These are phyloP conservation scores for Penstemon davidsonii DNA, from an alignment of 257 asterid genomes.

Conservation along the genomic window DNA sequence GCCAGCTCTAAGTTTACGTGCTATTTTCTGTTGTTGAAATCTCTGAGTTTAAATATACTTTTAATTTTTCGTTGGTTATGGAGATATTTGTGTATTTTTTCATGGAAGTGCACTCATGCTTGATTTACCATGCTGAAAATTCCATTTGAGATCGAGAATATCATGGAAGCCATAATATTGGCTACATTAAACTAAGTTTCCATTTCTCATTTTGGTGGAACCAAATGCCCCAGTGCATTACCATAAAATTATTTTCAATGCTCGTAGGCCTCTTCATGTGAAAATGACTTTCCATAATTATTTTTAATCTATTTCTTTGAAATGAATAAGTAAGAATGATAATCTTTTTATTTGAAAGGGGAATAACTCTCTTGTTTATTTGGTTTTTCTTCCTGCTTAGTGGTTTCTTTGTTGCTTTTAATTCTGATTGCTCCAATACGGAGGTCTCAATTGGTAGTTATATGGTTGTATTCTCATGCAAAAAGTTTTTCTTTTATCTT, in stretches of 20 bases:
- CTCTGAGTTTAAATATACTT: constrained; percentile 6
- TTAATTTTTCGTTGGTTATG: background rate
- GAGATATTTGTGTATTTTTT: background rate
- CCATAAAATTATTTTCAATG: constrained; percentile 1
- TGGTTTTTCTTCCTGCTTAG: too few species aligned
- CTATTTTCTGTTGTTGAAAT: constrained; percentile 3
- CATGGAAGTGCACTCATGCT: background rate
- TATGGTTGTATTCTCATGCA: constrained; percentile 15
- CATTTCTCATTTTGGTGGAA: constrained; percentile 13
- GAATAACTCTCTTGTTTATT: background rate
- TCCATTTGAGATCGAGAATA: background rate
- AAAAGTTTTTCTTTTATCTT: constrained; percentile 27
- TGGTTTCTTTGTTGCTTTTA: constrained; percentile 21
- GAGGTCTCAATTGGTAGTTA: constrained; percentile 18
- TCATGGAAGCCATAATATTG: constrained; percentile 4
- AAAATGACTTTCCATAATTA: constrained; percentile 12
- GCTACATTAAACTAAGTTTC: constrained; percentile 2
- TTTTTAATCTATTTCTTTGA: background rate
- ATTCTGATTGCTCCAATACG: constrained; percentile 18
- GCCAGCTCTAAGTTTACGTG: background rate
- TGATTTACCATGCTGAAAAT: constrained; percentile 16
- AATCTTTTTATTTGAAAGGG: too few species aligned
- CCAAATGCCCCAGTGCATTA: background rate
- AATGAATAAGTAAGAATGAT: background rate
- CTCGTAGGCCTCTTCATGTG: constrained; percentile 3